Evolutionary conservation across 1,139 yeast species (phyloP), one percentile per base, ranked within the genome.

Genomic region (Yamadazyma aaseri): DNA sequence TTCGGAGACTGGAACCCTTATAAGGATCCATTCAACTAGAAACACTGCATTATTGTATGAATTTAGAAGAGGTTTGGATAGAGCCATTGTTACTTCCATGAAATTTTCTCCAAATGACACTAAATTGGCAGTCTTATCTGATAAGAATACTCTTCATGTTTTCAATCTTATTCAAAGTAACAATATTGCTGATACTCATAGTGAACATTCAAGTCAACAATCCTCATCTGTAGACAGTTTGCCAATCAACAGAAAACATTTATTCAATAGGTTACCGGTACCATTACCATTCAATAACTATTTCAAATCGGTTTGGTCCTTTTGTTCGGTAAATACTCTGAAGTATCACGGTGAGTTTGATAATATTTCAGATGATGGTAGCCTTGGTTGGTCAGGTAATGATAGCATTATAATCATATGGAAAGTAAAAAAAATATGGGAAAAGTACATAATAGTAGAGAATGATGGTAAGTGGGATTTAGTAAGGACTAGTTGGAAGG

Each of bases 221-320:
- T 33, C 44, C 7, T 31, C 21, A 10, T 32, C 31, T 24, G 39
- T 33, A 9, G 15, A 26, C 4, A 32, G 28, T n/a, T 14, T 29
- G 3, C 50, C 45, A 17, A 21, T 31, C n/a, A 81, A 86, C 53
- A 73, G 86, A 40, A 76, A 79, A 17, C 97, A 89, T 56, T 51
- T 86, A 16, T 65, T 90, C 33, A 74, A 77, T 30, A 75, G 71
- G 38, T 47, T 86, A n/a, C 89, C 92, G 2, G 59, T 83, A 7
- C 73, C 86, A 15, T 55, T 69, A 10, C 69, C 71, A 41, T 63
- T 76, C 34, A 87, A 92, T 17, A 70, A 74, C 33, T 90, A 90
- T 56, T 85, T 90, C 59, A 77, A 83, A 37, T 82, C 95, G 2
- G 82, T 85, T 10, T 90, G 97, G 97, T 82, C 95, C 29, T 86